Evolutionary conservation across 2,329 filamentous ascomycete genomes (phyloP).

Genomic region (Raffaelea deltoideospora): DNA sequence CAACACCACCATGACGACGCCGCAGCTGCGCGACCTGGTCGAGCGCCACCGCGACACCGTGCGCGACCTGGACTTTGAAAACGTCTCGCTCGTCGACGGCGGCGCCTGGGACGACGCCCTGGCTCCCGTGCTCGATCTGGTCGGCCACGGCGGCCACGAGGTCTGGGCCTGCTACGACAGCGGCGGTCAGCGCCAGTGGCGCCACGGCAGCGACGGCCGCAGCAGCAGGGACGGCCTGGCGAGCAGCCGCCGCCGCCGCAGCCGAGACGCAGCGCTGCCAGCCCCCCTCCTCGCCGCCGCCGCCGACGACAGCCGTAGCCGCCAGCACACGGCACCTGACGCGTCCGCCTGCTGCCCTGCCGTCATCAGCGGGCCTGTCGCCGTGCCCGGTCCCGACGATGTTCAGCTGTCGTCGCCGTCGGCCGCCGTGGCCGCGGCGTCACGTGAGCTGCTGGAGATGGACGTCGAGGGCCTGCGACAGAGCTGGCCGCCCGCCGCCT

Average conservation of each 20-base stretch:
- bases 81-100: slow-evolving; percentile 49
- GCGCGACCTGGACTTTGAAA: slow-evolving; percentile 66
- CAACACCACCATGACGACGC: slow-evolving; percentile 56
- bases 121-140: slow-evolving; percentile 46
- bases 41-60: slow-evolving; percentile 50
- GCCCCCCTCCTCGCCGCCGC: slow-evolving; percentile 11
- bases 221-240: too few relatives aligned
- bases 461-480: slow-evolving; percentile 24
- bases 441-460: slow-evolving; percentile 29
- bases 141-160: slow-evolving; percentile 21
- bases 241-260: too few relatives aligned
- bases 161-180: slow-evolving; percentile 24
- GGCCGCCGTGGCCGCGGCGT: slow-evolving; percentile 38
- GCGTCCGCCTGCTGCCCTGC: slow-evolving; percentile 3
- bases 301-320: background rate
- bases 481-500: too few relatives aligned
- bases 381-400: slow-evolving; percentile 10
- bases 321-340: slow-evolving; percentile 6
- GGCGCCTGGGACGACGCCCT: slow-evolving; percentile 74
- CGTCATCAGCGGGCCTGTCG: background rate
- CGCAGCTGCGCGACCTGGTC: slow-evolving; percentile 57
- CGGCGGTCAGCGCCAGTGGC: slow-evolving; percentile 14
- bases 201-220: slow-evolving; percentile 1
- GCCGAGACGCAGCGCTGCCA: too few relatives aligned
- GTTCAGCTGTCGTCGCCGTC: slow-evolving; percentile 31